Conservation (phyloP, 2,329 filamentous ascomycete genomes). For the Aspergillus fumigatiaffinis region DNA sequence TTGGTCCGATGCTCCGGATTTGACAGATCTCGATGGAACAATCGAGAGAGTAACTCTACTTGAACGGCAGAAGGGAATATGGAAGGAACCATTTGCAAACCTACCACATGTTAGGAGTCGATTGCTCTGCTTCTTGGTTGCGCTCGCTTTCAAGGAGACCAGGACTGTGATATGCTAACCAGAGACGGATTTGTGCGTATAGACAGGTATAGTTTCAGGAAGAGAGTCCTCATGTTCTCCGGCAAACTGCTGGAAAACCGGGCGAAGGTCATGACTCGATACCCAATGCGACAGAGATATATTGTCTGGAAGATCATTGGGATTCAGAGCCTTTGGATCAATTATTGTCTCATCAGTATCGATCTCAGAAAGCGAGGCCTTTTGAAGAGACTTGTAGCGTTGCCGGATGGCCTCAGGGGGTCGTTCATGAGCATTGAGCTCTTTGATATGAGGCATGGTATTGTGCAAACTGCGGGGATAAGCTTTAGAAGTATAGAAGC, state of each 20-base stretch:
- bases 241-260: conserved; percentile 32
- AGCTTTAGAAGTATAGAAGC: not conserved
- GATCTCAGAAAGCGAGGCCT: conserved; percentile 53
- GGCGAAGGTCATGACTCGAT: conserved; percentile 23
- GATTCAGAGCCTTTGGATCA: conserved; percentile 46
- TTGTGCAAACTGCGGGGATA: not conserved
- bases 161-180: conserved; percentile 27
- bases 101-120: conserved; percentile 46
- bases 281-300: conserved; percentile 29
- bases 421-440: conserved; percentile 70
- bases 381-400: conserved; percentile 72
- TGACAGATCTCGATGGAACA: conserved; percentile 75
- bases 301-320: conserved; percentile 22
- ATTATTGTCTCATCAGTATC: conserved; percentile 54
- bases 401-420: conserved; percentile 67
- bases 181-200: conserved; percentile 32
- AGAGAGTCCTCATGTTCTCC: conserved; percentile 9
- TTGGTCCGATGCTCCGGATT: conserved; percentile 78
- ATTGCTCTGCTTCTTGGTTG: conserved; percentile 3
- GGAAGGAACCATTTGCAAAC: conserved; percentile 72
- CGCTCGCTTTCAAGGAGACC: conserved; percentile 6
- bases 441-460: conserved; percentile 32
- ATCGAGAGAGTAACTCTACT: conserved; percentile 62
- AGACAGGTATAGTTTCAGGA: conserved; percentile 31
- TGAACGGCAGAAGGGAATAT: conserved; percentile 70